phyloP scores from a whole-genome alignment of 257 asterid species.

The Solanum piurae region DNA sequence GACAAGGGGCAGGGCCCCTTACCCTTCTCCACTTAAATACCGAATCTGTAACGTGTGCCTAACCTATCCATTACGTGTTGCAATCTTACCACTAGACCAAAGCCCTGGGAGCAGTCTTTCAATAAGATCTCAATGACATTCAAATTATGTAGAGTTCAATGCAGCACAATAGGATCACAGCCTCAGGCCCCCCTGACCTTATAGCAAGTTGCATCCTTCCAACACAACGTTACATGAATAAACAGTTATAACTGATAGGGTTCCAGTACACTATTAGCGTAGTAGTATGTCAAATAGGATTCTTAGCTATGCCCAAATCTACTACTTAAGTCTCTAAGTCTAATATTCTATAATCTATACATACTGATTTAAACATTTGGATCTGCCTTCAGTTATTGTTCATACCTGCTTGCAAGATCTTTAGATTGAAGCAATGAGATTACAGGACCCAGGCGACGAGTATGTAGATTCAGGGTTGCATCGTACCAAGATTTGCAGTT shows the following conservation, averaged over 20 bases:
- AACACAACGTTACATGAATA: background rate
- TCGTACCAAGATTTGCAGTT: background rate
- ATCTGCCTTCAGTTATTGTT: background rate
- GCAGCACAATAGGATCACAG: background rate
- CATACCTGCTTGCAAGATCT: background rate
- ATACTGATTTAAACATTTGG: background rate
- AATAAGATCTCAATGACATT: background rate
- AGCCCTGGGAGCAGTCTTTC: background rate
- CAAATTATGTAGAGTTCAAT: background rate
- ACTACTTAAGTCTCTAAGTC: background rate
- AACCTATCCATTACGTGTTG: background rate
- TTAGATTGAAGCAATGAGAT: background rate
- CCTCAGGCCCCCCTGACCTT: background rate
- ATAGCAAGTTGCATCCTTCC: background rate
- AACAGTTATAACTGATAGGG: background rate
- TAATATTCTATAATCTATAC: background rate
- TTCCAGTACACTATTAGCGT: background rate
- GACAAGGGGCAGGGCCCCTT: background rate
- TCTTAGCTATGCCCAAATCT: background rate
- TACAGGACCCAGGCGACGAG: background rate
- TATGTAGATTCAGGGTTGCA: background rate
- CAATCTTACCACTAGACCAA: background rate
- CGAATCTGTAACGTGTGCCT: background rate
- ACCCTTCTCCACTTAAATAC: background rate
- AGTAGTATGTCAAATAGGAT: background rate